Base-by-base conservation (phyloP, 2,329 filamentous ascomycete genomes). In the Emergomyces africanus region DNA sequence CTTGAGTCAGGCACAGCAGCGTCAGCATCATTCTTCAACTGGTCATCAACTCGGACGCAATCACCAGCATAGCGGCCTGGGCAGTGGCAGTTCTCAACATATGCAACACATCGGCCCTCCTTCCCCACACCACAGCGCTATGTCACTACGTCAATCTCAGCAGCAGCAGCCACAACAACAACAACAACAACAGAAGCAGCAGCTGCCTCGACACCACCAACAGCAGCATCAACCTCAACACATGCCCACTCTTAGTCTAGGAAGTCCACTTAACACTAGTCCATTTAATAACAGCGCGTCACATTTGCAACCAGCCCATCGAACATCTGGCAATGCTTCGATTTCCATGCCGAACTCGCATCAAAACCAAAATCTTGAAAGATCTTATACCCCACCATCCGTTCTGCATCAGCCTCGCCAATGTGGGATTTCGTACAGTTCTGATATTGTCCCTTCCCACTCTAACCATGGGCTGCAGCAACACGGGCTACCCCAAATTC, bases 351-450 rank as follows among this genome's bases (percentile, higher is more conserved):
- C 23, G 53, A 53, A 23, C 33, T 39, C 41, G 18, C 35, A 35
- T 42, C 54, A 54, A 20, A 54, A 41, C 35, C 35, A 61, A 28
- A 46, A 62, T 15, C 65, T 74, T 28, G 69, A 66, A 15, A 69
- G 73, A 42, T 71, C 74, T 9, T 75, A 71, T 58, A 75, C 72
- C 2, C 74, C 74, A n/a, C 72, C 72, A 0, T 63, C 71, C 5
- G 64, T 66, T 20, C 49, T 74, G 51, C 67, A 70, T 49, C 69
- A 68, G 15, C 67, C 65, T 54, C 65, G 66, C 0, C 60, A 64
- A 20, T 61, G 51, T 44, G 59, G 30, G 10, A 53, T 25, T 25
- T 25, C 48, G n/a, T 56, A 57, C 35, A 18, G 56, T 14, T 50
- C 50, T 46, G 28, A 39, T 10, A 23, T 39, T 33, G 37, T 54